phyloP scores from a whole-genome alignment of 208 protist genomes.

The Leishmania martiniquensis region DNA sequence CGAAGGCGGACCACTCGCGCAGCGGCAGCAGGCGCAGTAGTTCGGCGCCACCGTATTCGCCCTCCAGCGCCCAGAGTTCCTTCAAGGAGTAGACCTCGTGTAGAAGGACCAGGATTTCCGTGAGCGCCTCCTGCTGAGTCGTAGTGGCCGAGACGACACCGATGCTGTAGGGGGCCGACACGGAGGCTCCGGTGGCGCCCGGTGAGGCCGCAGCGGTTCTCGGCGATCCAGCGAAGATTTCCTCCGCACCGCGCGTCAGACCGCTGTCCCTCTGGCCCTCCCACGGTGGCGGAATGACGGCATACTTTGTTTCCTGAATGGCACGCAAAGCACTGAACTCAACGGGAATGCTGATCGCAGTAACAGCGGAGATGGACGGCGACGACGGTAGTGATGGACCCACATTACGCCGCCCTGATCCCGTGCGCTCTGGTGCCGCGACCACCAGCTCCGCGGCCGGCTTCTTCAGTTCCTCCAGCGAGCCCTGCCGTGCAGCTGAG shows the following conservation, averaged over 20 bases:
- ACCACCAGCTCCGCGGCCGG: not conserved
- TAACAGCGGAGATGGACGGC: not conserved
- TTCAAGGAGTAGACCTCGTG: conserved; percentile 49
- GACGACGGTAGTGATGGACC: not conserved
- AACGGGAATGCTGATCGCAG: not conserved
- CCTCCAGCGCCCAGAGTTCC: conserved; percentile 58
- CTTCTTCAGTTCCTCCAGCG: not conserved
- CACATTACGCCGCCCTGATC: not conserved
- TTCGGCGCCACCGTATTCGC: conserved; percentile 48
- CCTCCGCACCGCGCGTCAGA: not conserved
- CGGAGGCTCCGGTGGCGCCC: not conserved
- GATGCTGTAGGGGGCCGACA: conserved; percentile 3
- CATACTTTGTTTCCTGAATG: conserved; percentile 45
- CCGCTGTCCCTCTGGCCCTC: conserved; percentile 16
- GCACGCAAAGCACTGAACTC: conserved; percentile 11
- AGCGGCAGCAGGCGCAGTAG: conserved; percentile 37
- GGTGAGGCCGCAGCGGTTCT: not conserved
- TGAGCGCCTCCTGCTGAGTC: conserved; percentile 23
- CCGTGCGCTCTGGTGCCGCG: not conserved
- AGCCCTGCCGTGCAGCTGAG: not conserved
- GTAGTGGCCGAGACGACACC: conserved; percentile 17
- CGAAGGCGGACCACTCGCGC: conserved; percentile 17
- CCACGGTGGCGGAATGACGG: conserved; percentile 65
- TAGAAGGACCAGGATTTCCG: conserved; percentile 36
- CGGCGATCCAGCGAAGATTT: not conserved